These are phyloP conservation scores for Pyrenochaeta sp. DNA, from an alignment of 2,329 filamentous ascomycete species.

Conservation along the genomic window DNA sequence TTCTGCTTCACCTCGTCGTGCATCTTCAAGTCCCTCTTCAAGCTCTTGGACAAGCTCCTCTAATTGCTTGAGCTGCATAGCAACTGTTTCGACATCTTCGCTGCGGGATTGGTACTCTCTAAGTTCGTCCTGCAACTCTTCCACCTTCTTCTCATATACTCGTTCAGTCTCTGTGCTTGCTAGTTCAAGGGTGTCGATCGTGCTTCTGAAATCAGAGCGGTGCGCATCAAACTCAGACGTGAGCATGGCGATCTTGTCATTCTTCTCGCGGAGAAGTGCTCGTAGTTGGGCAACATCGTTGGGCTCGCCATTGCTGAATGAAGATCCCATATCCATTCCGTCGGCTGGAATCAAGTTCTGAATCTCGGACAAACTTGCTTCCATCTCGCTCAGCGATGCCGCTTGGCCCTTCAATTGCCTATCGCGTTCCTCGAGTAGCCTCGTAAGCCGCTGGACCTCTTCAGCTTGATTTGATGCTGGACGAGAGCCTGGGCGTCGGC, in stretches of 20 bases:
- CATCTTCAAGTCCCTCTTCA: conserved; percentile 95
- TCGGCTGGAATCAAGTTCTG: conserved; percentile 71
- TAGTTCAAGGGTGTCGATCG: conserved; percentile 94
- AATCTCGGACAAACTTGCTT: conserved; percentile 82
- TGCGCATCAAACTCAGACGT: conserved; percentile 95
- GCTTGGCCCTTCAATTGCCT: conserved; percentile 89
- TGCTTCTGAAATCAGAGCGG: conserved; percentile 93
- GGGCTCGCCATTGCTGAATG: conserved; percentile 51
- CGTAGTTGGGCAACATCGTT: conserved; percentile 80
- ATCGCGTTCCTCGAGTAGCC: conserved; percentile 82
- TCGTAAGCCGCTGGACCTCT: conserved; percentile 75
- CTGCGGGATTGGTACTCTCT: conserved; percentile 81
- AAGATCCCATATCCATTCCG: conserved; percentile 58
- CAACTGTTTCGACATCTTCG: conserved; percentile 90
- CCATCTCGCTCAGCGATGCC: conserved; percentile 84
- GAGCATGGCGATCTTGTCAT: conserved; percentile 92
- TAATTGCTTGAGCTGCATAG: conserved; percentile 89
- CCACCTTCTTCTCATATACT: conserved; percentile 93
- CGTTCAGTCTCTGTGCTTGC: conserved; percentile 94
- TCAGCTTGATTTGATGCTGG: conserved; percentile 56
- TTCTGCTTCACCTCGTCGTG: conserved; percentile 90
- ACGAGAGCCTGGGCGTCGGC: conserved; percentile 33
- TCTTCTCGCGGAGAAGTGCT: conserved; percentile 88
- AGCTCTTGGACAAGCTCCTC: conserved; percentile 96
- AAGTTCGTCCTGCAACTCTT: conserved; percentile 83